Conservation (phyloP, 257 asterid genomes). For the Parsonsia alboflavescens region DNA sequence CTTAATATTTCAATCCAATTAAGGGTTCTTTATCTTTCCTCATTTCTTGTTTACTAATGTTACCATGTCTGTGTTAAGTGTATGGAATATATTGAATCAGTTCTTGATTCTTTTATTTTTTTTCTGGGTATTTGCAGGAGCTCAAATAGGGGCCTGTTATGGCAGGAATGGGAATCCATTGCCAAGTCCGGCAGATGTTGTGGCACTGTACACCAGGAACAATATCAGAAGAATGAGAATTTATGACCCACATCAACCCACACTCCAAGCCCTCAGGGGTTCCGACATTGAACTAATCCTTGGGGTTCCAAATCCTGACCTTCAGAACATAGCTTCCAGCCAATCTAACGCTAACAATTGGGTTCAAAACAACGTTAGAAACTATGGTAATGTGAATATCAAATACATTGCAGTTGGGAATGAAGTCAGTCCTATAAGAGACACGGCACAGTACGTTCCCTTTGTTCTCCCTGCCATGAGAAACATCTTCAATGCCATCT, state of each 20-base stretch:
- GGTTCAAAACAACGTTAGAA: conserved; percentile 48
- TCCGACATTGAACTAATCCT: conserved; percentile 31
- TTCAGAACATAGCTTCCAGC: conserved; percentile 27
- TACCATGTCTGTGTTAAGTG: too few relatives aligned
- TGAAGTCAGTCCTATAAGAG: conserved; percentile 36
- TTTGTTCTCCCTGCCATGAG: conserved; percentile 32
- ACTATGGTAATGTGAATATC: conserved; percentile 35
- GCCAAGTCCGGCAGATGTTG: conserved; percentile 28
- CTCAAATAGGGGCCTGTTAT: conserved; percentile 35
- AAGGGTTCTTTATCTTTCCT: too few relatives aligned
- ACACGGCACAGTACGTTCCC: conserved; percentile 20
- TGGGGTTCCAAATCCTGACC: conserved; percentile 33
- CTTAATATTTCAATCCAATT: too few relatives aligned
- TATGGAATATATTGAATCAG: too few relatives aligned
- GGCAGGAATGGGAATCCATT: conserved; percentile 24
- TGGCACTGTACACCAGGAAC: conserved; percentile 25
- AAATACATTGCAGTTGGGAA: conserved; percentile 55
- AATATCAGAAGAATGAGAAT: conserved; percentile 31
- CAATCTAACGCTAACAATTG: conserved; percentile 51
- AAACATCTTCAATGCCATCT: conserved; percentile 29
- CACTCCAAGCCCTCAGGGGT: conserved; percentile 29
- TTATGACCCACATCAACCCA: conserved; percentile 31
- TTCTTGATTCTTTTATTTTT: not conserved
- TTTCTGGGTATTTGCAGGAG: conserved; percentile 10
- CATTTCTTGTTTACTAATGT: too few relatives aligned